A percentile compares a stretch with the other conserved stretches of the same genome.
Conservation (phyloP, 768 basidiomycete genomes). For the Gymnopilus dilepis region DNA sequence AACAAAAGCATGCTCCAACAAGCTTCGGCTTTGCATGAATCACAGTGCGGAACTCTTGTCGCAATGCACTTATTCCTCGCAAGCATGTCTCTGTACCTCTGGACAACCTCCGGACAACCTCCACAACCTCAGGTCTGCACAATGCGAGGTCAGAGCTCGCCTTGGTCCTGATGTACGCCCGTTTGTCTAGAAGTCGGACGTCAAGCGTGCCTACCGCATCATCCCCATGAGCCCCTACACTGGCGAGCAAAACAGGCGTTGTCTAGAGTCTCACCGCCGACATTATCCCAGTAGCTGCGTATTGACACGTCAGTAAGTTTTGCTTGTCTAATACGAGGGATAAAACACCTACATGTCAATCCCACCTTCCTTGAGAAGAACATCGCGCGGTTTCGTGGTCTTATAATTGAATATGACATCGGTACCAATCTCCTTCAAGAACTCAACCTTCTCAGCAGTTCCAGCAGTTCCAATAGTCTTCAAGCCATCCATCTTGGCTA, state of each 20-base stretch:
- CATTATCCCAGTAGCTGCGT: slow-evolving; percentile 58
- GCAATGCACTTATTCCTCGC: slow-evolving; percentile 30
- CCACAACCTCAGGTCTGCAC: slow-evolving; percentile 6
- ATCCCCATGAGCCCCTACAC: slow-evolving; percentile 38
- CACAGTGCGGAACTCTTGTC: slow-evolving; percentile 36
- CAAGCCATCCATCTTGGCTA: slow-evolving; percentile 53
- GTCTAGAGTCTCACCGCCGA: slow-evolving; percentile 65
- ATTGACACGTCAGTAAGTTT: not conserved
- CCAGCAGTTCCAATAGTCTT: slow-evolving; percentile 78
- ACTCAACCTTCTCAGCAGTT: slow-evolving; percentile 71
- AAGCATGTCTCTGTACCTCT: slow-evolving; percentile 16
- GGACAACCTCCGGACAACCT: too few relatives aligned
- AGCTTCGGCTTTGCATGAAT: slow-evolving; percentile 39
- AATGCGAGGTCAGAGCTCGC: not conserved
- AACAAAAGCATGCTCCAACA: slow-evolving; percentile 32
- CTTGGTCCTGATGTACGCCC: slow-evolving; percentile 1
- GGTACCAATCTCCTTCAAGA: slow-evolving; percentile 60
- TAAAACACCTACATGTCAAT: slow-evolving; percentile 43
- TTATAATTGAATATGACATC: slow-evolving; percentile 81
- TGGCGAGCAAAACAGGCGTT: slow-evolving; percentile 54
- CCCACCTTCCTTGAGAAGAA: slow-evolving; percentile 58
- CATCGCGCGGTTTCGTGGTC: slow-evolving; percentile 53
- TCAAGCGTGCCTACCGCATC: slow-evolving; percentile 36
- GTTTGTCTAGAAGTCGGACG: slow-evolving; percentile 40
- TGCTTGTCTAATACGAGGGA: not conserved